Evolutionary conservation across 768 basidiomycete species (phyloP).

Genomic region (Tulasnella sp.): DNA sequence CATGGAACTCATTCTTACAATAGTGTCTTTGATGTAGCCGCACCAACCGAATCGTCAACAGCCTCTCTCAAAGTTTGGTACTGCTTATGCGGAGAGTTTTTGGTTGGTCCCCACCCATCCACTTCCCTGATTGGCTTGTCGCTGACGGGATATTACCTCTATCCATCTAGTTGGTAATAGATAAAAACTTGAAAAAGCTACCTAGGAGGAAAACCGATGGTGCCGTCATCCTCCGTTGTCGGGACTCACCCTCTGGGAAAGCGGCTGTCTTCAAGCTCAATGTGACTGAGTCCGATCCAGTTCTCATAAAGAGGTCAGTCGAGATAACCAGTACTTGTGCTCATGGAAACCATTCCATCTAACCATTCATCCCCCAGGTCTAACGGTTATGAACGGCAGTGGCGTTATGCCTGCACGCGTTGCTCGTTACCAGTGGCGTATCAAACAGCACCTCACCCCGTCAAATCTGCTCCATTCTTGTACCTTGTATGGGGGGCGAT

Average conservation of each 20-base stretch:
- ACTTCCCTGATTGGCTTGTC: background rate
- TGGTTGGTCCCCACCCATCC: constrained; percentile 2
- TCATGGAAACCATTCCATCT: background rate
- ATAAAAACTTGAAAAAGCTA: constrained; percentile 21
- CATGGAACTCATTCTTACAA: background rate
- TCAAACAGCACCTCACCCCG: constrained; percentile 19
- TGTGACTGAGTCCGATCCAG: constrained; percentile 11
- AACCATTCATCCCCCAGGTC: background rate
- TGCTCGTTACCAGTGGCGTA: constrained; percentile 23
- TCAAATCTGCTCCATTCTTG: constrained; percentile 21
- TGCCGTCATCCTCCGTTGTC: constrained; percentile 17
- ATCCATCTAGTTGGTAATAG: constrained; percentile 20
- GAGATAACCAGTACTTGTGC: background rate
- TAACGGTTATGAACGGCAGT: constrained; percentile 21
- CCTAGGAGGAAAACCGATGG: constrained; percentile 23
- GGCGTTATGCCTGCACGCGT: constrained; percentile 19
- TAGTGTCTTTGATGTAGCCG: constrained; percentile 3
- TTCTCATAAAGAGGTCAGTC: constrained; percentile 19
- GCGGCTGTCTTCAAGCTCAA: constrained; percentile 22
- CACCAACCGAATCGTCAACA: constrained; percentile 21
- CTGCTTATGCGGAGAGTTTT: constrained; percentile 23
- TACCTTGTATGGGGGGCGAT: constrained; percentile 20
- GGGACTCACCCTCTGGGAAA: constrained; percentile 11
- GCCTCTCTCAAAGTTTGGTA: constrained; percentile 22
- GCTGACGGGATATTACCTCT: background rate